phyloP scores from a whole-genome alignment of 371 early-diverging fungal genomes.

The Paraphysoderma sedebokerense region DNA sequence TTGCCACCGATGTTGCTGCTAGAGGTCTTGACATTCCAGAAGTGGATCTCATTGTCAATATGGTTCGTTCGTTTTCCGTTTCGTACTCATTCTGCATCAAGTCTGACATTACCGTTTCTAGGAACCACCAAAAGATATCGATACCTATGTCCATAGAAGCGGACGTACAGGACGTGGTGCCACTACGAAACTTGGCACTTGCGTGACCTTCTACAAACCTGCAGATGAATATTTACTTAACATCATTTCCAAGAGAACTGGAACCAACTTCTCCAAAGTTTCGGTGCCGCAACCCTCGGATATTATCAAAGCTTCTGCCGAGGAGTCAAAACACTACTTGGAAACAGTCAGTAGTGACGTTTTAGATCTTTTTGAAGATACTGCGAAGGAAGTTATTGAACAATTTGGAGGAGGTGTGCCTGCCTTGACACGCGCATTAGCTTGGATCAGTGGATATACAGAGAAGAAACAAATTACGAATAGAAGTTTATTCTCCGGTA shows the following conservation, averaged over 20 bases:
- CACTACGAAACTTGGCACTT: constrained; percentile 65
- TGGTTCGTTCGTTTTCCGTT: too few relatives aligned
- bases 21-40: constrained; percentile 96
- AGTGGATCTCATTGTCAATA: constrained; percentile 92
- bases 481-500: too few relatives aligned
- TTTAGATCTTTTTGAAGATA: constrained; percentile 47
- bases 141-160: constrained; percentile 90
- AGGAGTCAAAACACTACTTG: constrained; percentile 48
- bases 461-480: too few relatives aligned
- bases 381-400: constrained; percentile 48
- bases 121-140: constrained; percentile 84
- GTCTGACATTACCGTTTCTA: too few relatives aligned
- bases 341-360: constrained; percentile 50
- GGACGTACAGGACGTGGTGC: constrained; percentile 98
- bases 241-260: constrained; percentile 53
- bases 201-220: constrained; percentile 81
- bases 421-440: constrained; percentile 23
- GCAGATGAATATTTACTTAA: constrained; percentile 55
- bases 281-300: constrained; percentile 78
- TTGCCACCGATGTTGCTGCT: constrained; percentile 88
- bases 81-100: too few relatives aligned
- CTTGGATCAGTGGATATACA: too few relatives aligned
- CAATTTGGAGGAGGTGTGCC: neutral
- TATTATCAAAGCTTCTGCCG: constrained; percentile 58
- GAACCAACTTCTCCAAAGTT: constrained; percentile 56